A percentile compares a stretch with the other conserved stretches of the same genome.
phyloP scores from a whole-genome alignment of 148 eudicot genomes.

The Talinum fruticosum region DNA sequence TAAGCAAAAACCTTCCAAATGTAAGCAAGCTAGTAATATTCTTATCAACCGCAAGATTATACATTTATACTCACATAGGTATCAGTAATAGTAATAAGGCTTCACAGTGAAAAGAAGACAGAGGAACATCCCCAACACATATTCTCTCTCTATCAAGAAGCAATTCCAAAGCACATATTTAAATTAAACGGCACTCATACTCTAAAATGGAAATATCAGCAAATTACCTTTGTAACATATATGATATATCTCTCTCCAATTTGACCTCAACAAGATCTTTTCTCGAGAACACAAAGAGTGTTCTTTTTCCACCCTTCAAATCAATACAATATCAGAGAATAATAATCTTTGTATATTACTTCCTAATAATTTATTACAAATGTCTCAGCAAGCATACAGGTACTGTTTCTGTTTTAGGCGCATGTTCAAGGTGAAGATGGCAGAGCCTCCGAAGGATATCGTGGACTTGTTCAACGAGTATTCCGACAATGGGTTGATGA shows the following conservation, averaged over 20 bases:
- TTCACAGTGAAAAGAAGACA: too few species aligned
- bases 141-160: slow-evolving; percentile 27
- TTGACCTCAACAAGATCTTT: too few species aligned
- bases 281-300: neutral
- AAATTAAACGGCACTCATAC: slow-evolving; percentile 2
- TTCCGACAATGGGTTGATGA: slow-evolving; percentile 52
- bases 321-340: too few species aligned
- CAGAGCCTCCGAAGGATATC: slow-evolving; percentile 47
- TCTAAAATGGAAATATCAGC: neutral
- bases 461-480: slow-evolving; percentile 32
- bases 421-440: slow-evolving; percentile 37
- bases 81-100: neutral
- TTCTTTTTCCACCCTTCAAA: too few species aligned
- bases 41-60: too few species aligned
- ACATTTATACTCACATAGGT: too few species aligned
- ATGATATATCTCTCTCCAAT: too few species aligned
- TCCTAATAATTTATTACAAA: neutral
- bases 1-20: too few species aligned
- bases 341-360: too few species aligned
- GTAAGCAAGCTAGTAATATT: too few species aligned
- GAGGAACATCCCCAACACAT: neutral
- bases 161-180: slow-evolving; percentile 23
- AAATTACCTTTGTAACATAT: slow-evolving; percentile 5
- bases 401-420: slow-evolving; percentile 47
- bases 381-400: slow-evolving; percentile 35